Evolutionary conservation across 495 filamentous ascomycete genomes (phyloP).

Genomic region (Penicillium argentinense): DNA sequence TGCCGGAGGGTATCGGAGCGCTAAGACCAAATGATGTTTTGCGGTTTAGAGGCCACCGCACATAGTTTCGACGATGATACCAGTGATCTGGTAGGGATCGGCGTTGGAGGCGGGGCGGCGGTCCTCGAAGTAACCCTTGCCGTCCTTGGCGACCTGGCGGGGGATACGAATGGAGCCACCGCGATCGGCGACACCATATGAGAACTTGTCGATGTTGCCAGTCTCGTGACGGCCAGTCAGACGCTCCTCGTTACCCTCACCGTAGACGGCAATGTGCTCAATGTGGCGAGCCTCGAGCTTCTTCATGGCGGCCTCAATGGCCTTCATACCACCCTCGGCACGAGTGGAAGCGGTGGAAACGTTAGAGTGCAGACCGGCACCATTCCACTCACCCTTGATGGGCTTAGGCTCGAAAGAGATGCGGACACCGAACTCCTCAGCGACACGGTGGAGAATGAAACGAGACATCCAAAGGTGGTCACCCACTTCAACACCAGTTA

Average conservation of each 20-base stretch:
- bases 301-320: conserved; percentile 81
- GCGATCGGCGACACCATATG: conserved; percentile 94
- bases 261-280: conserved; percentile 98
- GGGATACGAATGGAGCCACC: conserved; percentile 93
- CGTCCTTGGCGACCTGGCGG: conserved; percentile 83
- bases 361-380: conserved; percentile 96
- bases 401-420: conserved; percentile 98
- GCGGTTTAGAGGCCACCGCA: conserved; percentile 46
- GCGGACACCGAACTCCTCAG: conserved; percentile 95
- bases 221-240: conserved; percentile 97
- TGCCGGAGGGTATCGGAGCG: conserved; percentile 51
- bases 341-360: conserved; percentile 87
- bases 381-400: conserved; percentile 99
- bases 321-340: conserved; percentile 89
- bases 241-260: conserved; percentile 87
- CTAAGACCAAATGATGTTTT: conserved; percentile 43
- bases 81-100: conserved; percentile 95
- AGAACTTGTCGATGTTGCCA: conserved; percentile 88
- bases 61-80: conserved; percentile 82
- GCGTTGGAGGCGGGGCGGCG: conserved; percentile 92
- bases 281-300: conserved; percentile 85
- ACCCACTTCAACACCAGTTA: conserved; percentile 62
- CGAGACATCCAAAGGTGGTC: conserved; percentile 98
- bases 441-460: conserved; percentile 93
- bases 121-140: conserved; percentile 98